These are phyloP conservation scores for Umbelopsis ramanniana DNA, from an alignment of 192 early-diverging fungal species.

Conservation along the genomic window DNA sequence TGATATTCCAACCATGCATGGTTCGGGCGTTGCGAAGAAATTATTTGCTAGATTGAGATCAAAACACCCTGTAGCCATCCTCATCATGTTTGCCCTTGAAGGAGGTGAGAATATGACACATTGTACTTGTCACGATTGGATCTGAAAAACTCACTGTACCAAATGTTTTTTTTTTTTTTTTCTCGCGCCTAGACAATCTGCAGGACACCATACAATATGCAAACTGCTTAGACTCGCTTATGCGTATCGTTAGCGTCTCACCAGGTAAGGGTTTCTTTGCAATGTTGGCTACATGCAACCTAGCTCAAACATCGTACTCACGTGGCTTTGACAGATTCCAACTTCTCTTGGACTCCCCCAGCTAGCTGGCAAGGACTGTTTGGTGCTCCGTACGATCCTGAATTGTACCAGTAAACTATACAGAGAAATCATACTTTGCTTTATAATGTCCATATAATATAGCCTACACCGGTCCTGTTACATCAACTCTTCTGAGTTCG, in stretches of 20 bases:
- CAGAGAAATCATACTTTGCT: background rate
- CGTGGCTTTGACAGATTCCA: slow-evolving; percentile 26
- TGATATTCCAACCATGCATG: slow-evolving; percentile 55
- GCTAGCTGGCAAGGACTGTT: slow-evolving; percentile 59
- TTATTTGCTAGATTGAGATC: slow-evolving; percentile 48
- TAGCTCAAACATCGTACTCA: slow-evolving; percentile 16
- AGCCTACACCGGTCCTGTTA: too few species aligned
- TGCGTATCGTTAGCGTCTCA: slow-evolving; percentile 12
- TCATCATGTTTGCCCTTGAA: slow-evolving; percentile 71
- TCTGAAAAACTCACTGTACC: background rate
- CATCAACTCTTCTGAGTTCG: too few species aligned
- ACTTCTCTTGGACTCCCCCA: slow-evolving; percentile 48
- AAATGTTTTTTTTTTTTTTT: background rate
- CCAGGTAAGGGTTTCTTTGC: background rate
- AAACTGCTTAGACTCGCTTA: slow-evolving; percentile 48
- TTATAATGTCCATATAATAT: background rate
- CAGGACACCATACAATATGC: slow-evolving; percentile 68
- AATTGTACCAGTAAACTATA: slow-evolving; percentile 52
- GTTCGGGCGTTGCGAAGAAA: slow-evolving; percentile 61
- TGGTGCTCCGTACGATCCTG: slow-evolving; percentile 54
- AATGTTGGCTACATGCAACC: background rate
- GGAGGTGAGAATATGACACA: slow-evolving; percentile 45
- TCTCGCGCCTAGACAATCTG: slow-evolving; percentile 57
- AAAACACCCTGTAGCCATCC: slow-evolving; percentile 46
- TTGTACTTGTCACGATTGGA: background rate